Conservation (phyloP, 352 stramenopile genomes). For the Plasmopara muralis region DNA sequence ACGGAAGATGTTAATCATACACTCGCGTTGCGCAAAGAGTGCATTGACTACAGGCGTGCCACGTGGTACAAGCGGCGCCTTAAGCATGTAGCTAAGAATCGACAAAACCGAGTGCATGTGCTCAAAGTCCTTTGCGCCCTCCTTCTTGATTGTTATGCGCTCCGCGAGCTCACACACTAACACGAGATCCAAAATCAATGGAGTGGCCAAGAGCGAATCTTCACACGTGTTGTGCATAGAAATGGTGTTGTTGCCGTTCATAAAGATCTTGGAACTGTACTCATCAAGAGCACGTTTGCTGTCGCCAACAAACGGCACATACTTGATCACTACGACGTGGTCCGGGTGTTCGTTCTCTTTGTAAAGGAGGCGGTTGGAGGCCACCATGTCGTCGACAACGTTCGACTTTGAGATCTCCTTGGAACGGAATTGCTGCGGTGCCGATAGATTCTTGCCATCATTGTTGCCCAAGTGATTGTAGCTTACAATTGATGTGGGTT, state of each 20-base stretch:
- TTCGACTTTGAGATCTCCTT: slow-evolving; percentile 99
- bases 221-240: slow-evolving; percentile 99
- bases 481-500: slow-evolving; percentile 97
- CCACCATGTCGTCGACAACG: slow-evolving; percentile 98
- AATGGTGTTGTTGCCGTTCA: slow-evolving; percentile 99
- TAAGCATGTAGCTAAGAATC: slow-evolving; percentile 98
- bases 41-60: slow-evolving; percentile 98
- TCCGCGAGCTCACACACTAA: slow-evolving; percentile 97
- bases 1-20: slow-evolving; percentile 97
- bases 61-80: slow-evolving; percentile 96
- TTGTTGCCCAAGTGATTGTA: slow-evolving; percentile 99
- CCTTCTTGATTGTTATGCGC: slow-evolving; percentile 93
- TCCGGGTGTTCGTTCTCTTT: slow-evolving; percentile 97
- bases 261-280: slow-evolving; percentile 99
- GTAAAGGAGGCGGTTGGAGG: slow-evolving; percentile 96
- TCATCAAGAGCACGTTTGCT: slow-evolving; percentile 99
- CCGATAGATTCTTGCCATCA: slow-evolving; percentile 98
- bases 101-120: slow-evolving; percentile 96
- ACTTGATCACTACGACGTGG: slow-evolving; percentile 99
- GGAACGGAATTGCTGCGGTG: slow-evolving; percentile 97
- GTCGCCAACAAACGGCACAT: slow-evolving; percentile 98
- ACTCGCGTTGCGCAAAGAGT: slow-evolving; percentile 96
- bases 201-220: slow-evolving; percentile 96
- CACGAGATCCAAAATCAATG: slow-evolving; percentile 97
- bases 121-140: slow-evolving; percentile 86